A percentile compares a stretch with the other conserved stretches of the same genome.
Conservation (phyloP, 345 rosid species). For the Clausena lansium region DNA sequence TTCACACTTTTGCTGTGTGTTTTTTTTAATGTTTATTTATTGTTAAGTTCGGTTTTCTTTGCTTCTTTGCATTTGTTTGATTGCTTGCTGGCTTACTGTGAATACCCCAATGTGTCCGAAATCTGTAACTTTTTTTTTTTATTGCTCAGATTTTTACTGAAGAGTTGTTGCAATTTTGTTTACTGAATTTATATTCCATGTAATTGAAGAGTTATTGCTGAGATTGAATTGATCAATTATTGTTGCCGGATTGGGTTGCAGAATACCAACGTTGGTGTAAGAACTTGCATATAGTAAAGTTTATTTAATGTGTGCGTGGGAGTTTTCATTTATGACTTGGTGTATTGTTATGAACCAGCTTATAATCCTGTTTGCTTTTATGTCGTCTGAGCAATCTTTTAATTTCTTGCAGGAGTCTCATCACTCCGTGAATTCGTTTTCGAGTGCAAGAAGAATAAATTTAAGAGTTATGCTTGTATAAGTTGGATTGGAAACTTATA, state of each 20-base stretch:
- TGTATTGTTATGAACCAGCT: background rate
- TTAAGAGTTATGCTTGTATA: conserved; percentile 17
- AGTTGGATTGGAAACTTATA: conserved; percentile 15
- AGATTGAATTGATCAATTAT: background rate
- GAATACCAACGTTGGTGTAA: background rate
- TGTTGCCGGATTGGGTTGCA: background rate
- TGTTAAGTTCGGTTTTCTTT: background rate
- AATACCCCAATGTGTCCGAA: background rate
- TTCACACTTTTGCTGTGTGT: background rate
- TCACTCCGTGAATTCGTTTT: background rate
- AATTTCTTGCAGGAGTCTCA: conserved; percentile 17
- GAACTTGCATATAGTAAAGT: background rate
- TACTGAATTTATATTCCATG: too few relatives aligned
- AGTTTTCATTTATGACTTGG: background rate
- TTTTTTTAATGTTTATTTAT: background rate
- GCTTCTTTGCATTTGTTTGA: background rate
- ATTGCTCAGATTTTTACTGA: too few relatives aligned
- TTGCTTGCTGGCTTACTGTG: background rate
- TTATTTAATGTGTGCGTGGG: background rate
- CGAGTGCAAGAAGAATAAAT: conserved; percentile 1
- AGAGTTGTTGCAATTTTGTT: too few relatives aligned
- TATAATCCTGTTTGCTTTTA: background rate
- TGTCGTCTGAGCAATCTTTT: background rate
- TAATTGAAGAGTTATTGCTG: background rate
- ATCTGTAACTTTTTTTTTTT: background rate